Evolutionary conservation across 1,139 yeast species (phyloP).

Genomic region (Pichia inconspicua): DNA sequence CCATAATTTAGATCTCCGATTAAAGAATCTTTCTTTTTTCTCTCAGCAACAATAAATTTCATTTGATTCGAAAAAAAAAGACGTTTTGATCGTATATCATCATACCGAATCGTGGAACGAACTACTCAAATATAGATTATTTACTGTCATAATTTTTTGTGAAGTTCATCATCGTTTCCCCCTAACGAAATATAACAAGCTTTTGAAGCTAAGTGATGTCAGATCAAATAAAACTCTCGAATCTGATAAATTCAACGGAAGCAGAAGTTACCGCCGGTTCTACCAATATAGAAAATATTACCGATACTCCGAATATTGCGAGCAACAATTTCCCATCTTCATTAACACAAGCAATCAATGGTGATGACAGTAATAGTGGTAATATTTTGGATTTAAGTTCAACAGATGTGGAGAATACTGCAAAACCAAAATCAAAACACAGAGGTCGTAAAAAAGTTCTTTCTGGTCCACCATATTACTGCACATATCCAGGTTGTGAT

Average conservation of each 20-base stretch:
- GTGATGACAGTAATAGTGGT: neutral
- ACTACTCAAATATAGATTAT: no score
- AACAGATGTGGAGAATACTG: neutral
- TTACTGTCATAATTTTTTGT: no score
- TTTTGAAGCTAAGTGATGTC: neutral
- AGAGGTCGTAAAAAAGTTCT: slow-evolving; percentile 17
- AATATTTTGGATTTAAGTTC: neutral
- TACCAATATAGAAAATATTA: neutral
- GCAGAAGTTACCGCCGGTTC: neutral
- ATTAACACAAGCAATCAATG: neutral
- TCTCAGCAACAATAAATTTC: no score
- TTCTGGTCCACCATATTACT: slow-evolving; percentile 24
- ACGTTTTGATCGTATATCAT: no score
- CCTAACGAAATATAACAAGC: no score
- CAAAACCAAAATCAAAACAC: neutral
- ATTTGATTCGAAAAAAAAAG: no score
- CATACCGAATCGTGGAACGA: no score
- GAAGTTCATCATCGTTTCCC: no score
- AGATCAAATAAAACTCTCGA: neutral
- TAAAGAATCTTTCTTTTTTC: no score
- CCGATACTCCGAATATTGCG: neutral
- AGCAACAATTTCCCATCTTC: neutral
- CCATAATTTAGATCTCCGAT: no score
- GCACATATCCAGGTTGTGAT: slow-evolving; percentile 26
- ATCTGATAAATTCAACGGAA: neutral